These are phyloP conservation scores for Alliaria petiolata DNA, from an alignment of 345 rosid genomes.

Conservation along the genomic window DNA sequence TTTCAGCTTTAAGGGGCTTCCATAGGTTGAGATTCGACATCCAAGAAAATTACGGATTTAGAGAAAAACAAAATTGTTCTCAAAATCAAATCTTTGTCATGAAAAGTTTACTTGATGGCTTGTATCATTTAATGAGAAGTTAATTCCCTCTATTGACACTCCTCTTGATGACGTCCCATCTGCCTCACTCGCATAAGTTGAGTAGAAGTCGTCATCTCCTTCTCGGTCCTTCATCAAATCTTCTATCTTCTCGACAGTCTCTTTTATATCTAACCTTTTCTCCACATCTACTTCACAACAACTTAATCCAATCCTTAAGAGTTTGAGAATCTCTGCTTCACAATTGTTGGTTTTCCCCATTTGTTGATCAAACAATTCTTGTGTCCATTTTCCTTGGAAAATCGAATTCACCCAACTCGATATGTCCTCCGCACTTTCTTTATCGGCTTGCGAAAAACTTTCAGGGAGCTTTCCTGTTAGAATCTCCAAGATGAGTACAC, in stretches of 20 bases:
- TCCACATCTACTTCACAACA: slow-evolving; percentile 72
- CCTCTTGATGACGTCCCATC: slow-evolving; percentile 36
- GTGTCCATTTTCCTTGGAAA: slow-evolving; percentile 29
- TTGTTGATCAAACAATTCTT: slow-evolving; percentile 53
- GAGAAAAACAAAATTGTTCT: not conserved
- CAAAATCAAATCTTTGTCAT: not conserved
- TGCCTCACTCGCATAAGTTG: slow-evolving; percentile 49
- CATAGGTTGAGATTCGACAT: not conserved
- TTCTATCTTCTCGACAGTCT: slow-evolving; percentile 55
- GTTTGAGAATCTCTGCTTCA: slow-evolving; percentile 48
- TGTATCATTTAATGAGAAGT: slow-evolving; percentile 6
- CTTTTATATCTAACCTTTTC: slow-evolving; percentile 71
- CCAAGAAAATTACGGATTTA: not conserved
- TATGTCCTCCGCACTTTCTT: slow-evolving; percentile 41
- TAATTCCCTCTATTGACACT: slow-evolving; percentile 23
- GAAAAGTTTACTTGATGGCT: not conserved
- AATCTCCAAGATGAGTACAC: slow-evolving; percentile 73
- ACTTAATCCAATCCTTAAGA: slow-evolving; percentile 60
- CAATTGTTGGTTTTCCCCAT: slow-evolving; percentile 34
- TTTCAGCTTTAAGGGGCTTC: not conserved
- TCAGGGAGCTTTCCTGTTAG: slow-evolving; percentile 63
- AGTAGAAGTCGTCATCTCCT: slow-evolving; percentile 53
- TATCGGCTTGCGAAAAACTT: slow-evolving; percentile 42
- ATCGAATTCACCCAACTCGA: slow-evolving; percentile 48
- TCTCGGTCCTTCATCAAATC: slow-evolving; percentile 48